These are phyloP conservation scores for Eucalyptus victrix DNA, from an alignment of 345 rosid species.

Conservation along the genomic window DNA sequence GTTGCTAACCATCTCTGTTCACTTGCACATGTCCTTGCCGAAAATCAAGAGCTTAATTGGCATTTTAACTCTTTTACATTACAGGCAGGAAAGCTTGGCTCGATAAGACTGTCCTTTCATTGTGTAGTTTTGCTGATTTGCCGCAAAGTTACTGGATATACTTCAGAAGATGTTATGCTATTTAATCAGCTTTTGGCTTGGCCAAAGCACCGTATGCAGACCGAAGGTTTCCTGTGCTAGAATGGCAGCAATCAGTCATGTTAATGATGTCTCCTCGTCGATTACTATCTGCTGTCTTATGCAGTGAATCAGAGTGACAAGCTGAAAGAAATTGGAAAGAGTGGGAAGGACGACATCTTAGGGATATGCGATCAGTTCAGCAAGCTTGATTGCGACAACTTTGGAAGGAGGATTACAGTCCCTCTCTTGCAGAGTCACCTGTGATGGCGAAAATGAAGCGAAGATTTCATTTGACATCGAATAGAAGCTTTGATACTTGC, in stretches of 20 bases:
- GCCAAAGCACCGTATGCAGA: not conserved
- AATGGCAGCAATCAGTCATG: not conserved
- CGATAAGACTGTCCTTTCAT: not conserved
- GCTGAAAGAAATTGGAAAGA: conserved; percentile 65
- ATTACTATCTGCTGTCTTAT: not conserved
- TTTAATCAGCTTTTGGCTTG: not conserved
- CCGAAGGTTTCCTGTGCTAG: not conserved
- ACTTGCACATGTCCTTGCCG: not conserved
- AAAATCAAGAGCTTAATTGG: not conserved
- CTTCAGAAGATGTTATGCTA: not conserved
- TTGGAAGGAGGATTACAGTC: conserved; percentile 39
- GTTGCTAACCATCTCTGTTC: not conserved
- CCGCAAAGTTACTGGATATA: not conserved
- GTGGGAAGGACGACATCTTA: conserved; percentile 41
- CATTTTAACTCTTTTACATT: not conserved
- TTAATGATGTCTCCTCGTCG: not conserved
- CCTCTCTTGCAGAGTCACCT: conserved; percentile 22
- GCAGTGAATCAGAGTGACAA: conserved; percentile 66
- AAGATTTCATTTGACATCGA: not conserved
- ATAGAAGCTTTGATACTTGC: not conserved
- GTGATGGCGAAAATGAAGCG: not conserved
- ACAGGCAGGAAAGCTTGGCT: not conserved
- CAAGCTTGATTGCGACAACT: conserved; percentile 44
- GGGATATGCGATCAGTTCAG: conserved; percentile 41
- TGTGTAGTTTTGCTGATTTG: not conserved